Conservation (phyloP, 2,329 filamentous ascomycete species). For the Stagonosporopsis chrysanthemi region DNA sequence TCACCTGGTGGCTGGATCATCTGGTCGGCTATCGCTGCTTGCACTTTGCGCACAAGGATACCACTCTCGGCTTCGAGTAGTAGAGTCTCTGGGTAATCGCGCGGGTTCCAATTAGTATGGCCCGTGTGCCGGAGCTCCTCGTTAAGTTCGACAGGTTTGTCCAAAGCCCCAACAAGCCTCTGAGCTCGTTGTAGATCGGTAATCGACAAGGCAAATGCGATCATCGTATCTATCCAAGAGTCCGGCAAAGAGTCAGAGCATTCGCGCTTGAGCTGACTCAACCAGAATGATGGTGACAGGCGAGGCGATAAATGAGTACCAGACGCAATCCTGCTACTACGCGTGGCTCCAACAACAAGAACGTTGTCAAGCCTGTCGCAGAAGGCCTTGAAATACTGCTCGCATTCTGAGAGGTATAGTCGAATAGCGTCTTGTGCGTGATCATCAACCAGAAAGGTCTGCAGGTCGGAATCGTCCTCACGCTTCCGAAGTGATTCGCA, state of each 20-base stretch:
- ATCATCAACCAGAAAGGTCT: neutral
- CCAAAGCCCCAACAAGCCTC: conserved; percentile 24
- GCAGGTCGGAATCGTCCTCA: neutral
- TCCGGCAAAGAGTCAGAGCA: conserved; percentile 24
- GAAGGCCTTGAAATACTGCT: conserved; percentile 18
- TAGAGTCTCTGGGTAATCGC: conserved; percentile 64
- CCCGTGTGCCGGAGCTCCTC: conserved; percentile 51
- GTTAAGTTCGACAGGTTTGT: conserved; percentile 29
- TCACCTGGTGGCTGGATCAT: conserved; percentile 57
- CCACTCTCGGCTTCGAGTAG: conserved; percentile 70
- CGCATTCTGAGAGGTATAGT: conserved; percentile 23
- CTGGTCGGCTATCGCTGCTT: conserved; percentile 63
- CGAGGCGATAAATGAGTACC: neutral
- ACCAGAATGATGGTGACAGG: neutral
- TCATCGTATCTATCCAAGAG: conserved; percentile 33
- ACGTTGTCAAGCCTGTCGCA: conserved; percentile 7
- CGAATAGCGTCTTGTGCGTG: conserved; percentile 7
- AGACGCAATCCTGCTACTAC: conserved; percentile 6
- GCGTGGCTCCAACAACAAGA: neutral
- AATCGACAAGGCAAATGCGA: conserved; percentile 38
- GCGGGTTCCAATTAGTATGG: conserved; percentile 63
- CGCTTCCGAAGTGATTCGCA: conserved; percentile 24
- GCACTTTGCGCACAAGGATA: conserved; percentile 66
- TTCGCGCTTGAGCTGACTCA: conserved; percentile 1
- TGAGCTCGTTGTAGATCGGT: conserved; percentile 42